Conservation (phyloP, 352 stramenopile species). For the Phytophthora aleatoria region DNA sequence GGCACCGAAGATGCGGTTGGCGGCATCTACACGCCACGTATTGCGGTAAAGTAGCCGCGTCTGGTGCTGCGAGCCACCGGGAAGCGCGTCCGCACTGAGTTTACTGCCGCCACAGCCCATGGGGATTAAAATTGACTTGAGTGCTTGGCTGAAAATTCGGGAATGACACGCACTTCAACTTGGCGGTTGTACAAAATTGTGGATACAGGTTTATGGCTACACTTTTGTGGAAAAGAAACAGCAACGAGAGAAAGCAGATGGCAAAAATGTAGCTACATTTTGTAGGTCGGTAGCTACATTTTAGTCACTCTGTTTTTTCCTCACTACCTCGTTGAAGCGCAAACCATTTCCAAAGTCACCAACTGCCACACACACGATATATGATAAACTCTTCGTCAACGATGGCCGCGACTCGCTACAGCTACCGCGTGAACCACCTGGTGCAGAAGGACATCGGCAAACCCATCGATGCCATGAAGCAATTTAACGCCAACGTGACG, state of each 20-base stretch:
- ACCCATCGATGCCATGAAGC: slow-evolving; percentile 54
- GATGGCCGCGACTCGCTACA: slow-evolving; percentile 22
- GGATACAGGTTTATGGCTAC: slow-evolving; percentile 15
- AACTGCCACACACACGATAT: neutral
- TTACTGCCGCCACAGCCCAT: slow-evolving; percentile 31
- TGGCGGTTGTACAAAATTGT: slow-evolving; percentile 7
- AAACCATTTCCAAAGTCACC: slow-evolving; percentile 21
- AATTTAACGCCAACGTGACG: slow-evolving; percentile 61
- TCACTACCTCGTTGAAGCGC: slow-evolving; percentile 6
- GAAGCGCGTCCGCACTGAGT: slow-evolving; percentile 18
- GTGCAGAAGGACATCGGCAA: slow-evolving; percentile 63
- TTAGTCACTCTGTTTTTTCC: neutral
- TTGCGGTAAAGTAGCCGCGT: slow-evolving; percentile 70
- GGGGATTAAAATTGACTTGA: slow-evolving; percentile 17
- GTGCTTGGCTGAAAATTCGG: slow-evolving; percentile 21
- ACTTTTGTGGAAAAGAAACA: neutral
- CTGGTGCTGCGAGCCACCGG: slow-evolving; percentile 44
- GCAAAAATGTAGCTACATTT: slow-evolving; percentile 13
- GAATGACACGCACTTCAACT: slow-evolving; percentile 30
- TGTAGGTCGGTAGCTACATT: slow-evolving; percentile 11
- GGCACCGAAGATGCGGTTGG: slow-evolving; percentile 78
- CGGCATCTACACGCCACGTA: slow-evolving; percentile 62
- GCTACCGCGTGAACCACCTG: slow-evolving; percentile 41
- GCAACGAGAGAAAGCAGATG: neutral
- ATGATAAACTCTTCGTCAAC: neutral